These are phyloP conservation scores for Mycena indigotica DNA, from an alignment of 768 basidiomycete species.

Conservation along the genomic window DNA sequence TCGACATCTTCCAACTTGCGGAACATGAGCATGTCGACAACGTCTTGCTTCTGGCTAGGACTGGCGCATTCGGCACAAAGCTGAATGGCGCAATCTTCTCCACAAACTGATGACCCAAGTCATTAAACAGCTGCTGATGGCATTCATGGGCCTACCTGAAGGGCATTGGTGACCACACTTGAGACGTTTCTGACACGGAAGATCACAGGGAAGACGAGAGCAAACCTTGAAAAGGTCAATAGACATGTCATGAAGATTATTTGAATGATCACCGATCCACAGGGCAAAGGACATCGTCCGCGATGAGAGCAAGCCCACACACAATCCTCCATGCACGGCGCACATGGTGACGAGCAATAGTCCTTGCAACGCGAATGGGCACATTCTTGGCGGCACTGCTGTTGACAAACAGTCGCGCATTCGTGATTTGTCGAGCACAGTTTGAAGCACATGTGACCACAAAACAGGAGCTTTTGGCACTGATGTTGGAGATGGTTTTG, in stretches of 20 bases:
- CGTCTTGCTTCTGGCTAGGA: constrained; percentile 34
- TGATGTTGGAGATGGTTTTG: constrained; percentile 45
- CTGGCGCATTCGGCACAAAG: constrained; percentile 55
- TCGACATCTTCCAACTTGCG: constrained; percentile 53
- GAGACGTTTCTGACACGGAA: constrained; percentile 49
- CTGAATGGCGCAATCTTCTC: constrained; percentile 62
- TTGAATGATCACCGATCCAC: constrained; percentile 56
- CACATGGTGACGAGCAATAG: constrained; percentile 55
- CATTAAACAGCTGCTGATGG: not conserved
- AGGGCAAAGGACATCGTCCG: constrained; percentile 57
- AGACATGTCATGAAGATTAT: not conserved
- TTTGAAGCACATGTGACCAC: constrained; percentile 54
- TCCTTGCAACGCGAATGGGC: constrained; percentile 50
- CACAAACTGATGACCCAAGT: constrained; percentile 49
- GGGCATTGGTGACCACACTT: constrained; percentile 67
- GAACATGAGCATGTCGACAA: constrained; percentile 65
- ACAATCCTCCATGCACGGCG: constrained; percentile 65
- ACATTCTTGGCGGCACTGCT: constrained; percentile 56
- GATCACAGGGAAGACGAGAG: constrained; percentile 64
- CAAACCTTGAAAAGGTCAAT: constrained; percentile 49
- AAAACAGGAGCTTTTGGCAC: constrained; percentile 56
- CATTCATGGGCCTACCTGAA: constrained; percentile 47
- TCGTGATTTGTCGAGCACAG: constrained; percentile 53
- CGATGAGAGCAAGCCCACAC: constrained; percentile 59
- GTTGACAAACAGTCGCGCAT: constrained; percentile 49